A percentile compares a stretch with the other conserved stretches of the same genome.
These are phyloP conservation scores for Wickerhamiella azymoides DNA, from an alignment of 805 yeast genomes.

Conservation along the genomic window DNA sequence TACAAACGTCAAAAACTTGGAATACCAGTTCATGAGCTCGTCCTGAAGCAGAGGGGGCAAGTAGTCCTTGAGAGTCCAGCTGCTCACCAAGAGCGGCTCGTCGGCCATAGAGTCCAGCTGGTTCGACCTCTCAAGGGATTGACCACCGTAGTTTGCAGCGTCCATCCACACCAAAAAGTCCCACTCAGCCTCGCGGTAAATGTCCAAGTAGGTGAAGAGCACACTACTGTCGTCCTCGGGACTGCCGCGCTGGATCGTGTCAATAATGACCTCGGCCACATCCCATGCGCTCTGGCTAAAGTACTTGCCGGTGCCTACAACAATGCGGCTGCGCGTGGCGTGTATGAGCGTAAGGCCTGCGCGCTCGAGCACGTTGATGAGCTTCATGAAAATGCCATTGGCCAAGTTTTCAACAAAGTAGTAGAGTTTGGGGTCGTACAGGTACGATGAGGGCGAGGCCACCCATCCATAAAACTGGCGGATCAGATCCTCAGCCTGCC, in stretches of 20 bases:
- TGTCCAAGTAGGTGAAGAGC: conserved; percentile 66
- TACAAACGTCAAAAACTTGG: conserved; percentile 33
- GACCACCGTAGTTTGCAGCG: conserved; percentile 72
- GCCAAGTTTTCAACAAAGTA: conserved; percentile 82
- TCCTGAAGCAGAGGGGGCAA: conserved; percentile 62
- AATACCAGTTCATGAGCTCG: conserved; percentile 82
- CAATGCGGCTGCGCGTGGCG: conserved; percentile 38
- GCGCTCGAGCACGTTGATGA: conserved; percentile 35
- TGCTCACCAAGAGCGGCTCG: conserved; percentile 27
- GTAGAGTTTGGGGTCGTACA: conserved; percentile 67
- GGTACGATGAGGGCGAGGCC: conserved; percentile 52
- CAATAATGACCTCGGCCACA: conserved; percentile 6
- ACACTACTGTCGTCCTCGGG: conserved; percentile 39
- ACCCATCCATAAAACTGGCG: conserved; percentile 79
- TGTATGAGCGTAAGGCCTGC: conserved; percentile 72
- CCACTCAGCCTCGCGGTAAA: conserved; percentile 70
- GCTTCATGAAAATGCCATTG: conserved; percentile 63
- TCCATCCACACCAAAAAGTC: conserved; percentile 94
- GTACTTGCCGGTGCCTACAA: conserved; percentile 61
- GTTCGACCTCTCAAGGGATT: conserved; percentile 20
- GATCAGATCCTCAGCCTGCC: conserved; percentile 62
- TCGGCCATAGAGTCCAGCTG: conserved; percentile 12
- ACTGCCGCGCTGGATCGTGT: conserved; percentile 37
- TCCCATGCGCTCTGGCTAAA: conserved; percentile 56
- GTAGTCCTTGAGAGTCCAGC: conserved; percentile 70